Evolutionary conservation across 164 flowering plant species (phyloP).

Genomic region (Annona squamosa): DNA sequence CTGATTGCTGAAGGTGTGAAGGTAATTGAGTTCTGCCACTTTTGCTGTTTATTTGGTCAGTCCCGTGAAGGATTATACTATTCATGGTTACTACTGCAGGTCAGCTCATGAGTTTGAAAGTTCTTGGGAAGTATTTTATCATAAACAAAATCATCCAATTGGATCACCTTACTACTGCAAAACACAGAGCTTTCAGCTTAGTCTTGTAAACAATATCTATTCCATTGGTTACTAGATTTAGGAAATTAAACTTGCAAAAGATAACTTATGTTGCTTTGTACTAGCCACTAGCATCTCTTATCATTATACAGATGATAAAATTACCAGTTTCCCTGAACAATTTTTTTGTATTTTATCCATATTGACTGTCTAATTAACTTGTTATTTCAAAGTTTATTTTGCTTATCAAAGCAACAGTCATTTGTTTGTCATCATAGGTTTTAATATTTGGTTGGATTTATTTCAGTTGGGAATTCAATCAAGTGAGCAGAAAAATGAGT

Average conservation of each 20-base stretch:
- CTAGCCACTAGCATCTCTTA: neutral
- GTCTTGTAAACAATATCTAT: neutral
- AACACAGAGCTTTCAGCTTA: neutral
- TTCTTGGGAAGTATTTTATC: neutral
- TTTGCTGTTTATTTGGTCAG: neutral
- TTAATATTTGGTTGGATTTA: neutral
- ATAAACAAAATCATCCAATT: neutral
- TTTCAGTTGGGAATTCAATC: neutral
- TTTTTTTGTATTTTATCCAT: too few relatives aligned
- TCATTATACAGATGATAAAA: neutral
- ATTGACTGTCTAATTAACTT: neutral
- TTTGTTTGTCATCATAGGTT: neutral
- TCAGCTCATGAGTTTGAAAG: neutral
- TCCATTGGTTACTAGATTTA: neutral
- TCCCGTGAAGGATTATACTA: neutral
- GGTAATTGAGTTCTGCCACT: constrained; percentile 28
- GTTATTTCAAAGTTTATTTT: neutral
- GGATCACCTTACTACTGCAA: neutral
- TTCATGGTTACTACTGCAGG: neutral
- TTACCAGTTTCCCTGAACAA: neutral
- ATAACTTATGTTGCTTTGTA: neutral
- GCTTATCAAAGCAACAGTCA: neutral
- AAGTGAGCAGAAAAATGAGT: neutral
- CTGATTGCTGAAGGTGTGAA: constrained; percentile 77
- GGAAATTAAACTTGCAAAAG: neutral